Base-by-base conservation (phyloP, 768 basidiomycete species). In the Rhodotorula kratochvilovae region DNA sequence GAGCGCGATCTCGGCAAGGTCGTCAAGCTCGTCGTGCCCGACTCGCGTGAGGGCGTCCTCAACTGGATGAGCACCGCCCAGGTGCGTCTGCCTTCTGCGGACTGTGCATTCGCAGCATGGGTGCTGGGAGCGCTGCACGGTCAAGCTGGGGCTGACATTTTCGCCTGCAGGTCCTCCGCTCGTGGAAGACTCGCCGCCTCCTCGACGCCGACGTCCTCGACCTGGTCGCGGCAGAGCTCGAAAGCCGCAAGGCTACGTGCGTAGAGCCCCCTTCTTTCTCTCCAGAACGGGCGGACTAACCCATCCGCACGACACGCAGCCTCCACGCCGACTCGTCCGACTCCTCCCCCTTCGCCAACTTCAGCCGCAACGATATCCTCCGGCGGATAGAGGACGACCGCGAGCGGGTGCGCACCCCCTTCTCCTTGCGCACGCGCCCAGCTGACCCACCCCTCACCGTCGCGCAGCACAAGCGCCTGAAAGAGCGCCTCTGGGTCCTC, bases 381-480 rank as follows among this genome's bases (percentile, higher is more conserved):
- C 71, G 81, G 0, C 77, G 83, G 29, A 83, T 83, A 79, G 83
- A 83, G 57, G 82, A 83, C 67, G 83, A 83, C 70, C 78, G 83
- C 27, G 83, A 83, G 67, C 75, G 83, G 15, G 81, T 81, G 51
- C 66, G 79, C 23, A 17, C 21, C 29, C 35, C 42, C n/a, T 15
- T 19, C 36, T 3, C 10, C 5, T 13, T 39, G 36, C 43, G 2
- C 13, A 33, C 8, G 21, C 4, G 17, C 19, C 5, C 53, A 19
- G 15, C 68, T 51, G 45, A 48, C 53, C 0, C 39, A 13, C 2
- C 25, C 29, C n/a, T 60, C 19, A 5, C 39, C 10, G 13, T 10
- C 39, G 10, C 17, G 25, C 76, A 81, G 81, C 83, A 83, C 68
- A 83, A 83, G 72, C 79, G 83, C 21, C 78, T 83, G 2, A 71